A percentile compares a stretch with the other conserved stretches of the same genome.
Evolutionary conservation across 352 stramenopile species (phyloP).

Genomic region (Plasmopara viticola): DNA sequence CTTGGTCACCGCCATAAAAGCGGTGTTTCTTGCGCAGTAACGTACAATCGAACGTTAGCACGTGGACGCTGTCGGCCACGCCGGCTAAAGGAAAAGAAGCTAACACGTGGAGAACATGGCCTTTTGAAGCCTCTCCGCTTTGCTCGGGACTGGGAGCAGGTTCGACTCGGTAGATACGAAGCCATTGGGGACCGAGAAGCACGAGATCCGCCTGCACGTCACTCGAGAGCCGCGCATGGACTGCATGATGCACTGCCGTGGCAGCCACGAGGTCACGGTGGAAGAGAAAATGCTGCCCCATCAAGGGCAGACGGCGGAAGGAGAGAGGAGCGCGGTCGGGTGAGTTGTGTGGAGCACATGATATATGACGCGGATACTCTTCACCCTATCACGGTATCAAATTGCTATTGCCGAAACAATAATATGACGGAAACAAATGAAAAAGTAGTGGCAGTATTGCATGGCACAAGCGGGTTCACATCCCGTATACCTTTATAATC

Average conservation of each 20-base stretch:
- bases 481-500: too few relatives aligned
- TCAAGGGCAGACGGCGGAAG: slow-evolving; percentile 6
- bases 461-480: too few relatives aligned
- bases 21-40: slow-evolving; percentile 63
- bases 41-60: slow-evolving; percentile 61
- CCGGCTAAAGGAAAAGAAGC: slow-evolving; percentile 68
- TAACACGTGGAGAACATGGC: slow-evolving; percentile 64
- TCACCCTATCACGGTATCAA: too few relatives aligned
- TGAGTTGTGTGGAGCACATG: not conserved
- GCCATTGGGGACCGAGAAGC: slow-evolving; percentile 58
- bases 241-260: slow-evolving; percentile 71
- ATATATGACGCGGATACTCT: too few relatives aligned
- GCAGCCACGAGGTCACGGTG: slow-evolving; percentile 75
- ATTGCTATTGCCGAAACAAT: too few relatives aligned
- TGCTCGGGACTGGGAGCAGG: slow-evolving; percentile 26
- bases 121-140: slow-evolving; percentile 23
- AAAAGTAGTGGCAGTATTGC: too few relatives aligned
- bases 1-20: slow-evolving; percentile 64
- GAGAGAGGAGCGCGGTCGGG: not conserved
- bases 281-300: slow-evolving; percentile 83
- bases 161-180: slow-evolving; percentile 80
- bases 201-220: slow-evolving; percentile 67
- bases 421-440: too few relatives aligned
- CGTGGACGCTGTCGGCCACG: slow-evolving; percentile 60
- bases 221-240: slow-evolving; percentile 58